Base-by-base conservation (phyloP, 345 rosid species). In the Lepidium aucheri region DNA sequence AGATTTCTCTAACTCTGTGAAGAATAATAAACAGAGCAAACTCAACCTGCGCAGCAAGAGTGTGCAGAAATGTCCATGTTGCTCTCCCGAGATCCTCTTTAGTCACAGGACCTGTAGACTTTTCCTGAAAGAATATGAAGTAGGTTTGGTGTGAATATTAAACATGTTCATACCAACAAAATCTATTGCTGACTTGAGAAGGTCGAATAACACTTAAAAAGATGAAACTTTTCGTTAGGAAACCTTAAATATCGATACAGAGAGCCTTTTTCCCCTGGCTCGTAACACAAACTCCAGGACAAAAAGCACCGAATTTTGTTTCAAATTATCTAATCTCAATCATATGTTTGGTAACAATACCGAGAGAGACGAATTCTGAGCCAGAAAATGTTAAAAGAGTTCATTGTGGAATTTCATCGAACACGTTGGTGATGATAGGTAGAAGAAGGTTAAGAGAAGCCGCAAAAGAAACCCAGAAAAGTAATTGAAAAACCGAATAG, bases 51-150 rank as follows among this genome's bases (percentile, higher is more conserved):
- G 96, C 99, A 56, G 83, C 96, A 61, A 94, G 91, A 60, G 96
- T 88, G 81, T 90, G 99, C 38, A 90, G 89, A 80, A 90, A 90
- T 34, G 95, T 90, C 99, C 99, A 94, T 15, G 97, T 90, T 70
- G 88, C 82, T 76, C 88, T 90, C 47, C 97, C 99, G 41, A 94
- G 97, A 41, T 90, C 99, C 67, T 85, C 93, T 77, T 88, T 90
- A 32, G 90, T 85, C 65, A 90, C 89, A 54, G 97, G 95, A 16
- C 83, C 97, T 59, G 84, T 68, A 64, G 78, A 20, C 53, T 78
- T 83, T 51, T 68, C 81, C 96, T 83, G 73, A 68, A 52, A 52
- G 36, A 60, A 46, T 12, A 20, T 16, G 52, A 24, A 57, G 52
- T 40, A 52, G 40, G 34, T 18, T 32, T 28, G 30, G 20, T 63